phyloP scores from a whole-genome alignment of 768 basidiomycete genomes.

The Mrakia blollopis region DNA sequence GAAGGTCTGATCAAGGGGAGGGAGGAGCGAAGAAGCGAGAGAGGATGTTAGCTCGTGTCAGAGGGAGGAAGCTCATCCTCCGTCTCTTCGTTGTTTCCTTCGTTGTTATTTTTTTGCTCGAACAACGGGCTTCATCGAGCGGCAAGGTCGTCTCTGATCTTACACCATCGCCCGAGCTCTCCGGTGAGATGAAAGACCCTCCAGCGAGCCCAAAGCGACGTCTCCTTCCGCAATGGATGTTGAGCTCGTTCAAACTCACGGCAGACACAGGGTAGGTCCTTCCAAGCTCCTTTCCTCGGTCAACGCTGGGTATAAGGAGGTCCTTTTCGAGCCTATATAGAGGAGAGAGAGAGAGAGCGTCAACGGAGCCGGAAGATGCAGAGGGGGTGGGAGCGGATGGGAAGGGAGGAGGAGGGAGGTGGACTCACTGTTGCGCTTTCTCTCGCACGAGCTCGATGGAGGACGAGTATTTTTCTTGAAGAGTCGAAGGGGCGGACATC shows the following conservation, averaged over 20 bases:
- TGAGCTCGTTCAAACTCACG: not conserved
- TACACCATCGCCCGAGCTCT: no score
- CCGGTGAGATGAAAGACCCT: not conserved
- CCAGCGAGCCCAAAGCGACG: not conserved
- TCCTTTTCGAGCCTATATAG: not conserved
- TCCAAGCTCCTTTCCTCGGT: conserved; percentile 6
- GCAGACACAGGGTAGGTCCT: conserved; percentile 6
- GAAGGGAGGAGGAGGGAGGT: not conserved
- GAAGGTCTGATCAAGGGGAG: not conserved
- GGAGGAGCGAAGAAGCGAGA: not conserved
- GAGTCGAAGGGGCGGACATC: not conserved
- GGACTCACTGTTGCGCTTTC: conserved; percentile 6
- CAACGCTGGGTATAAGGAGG: not conserved
- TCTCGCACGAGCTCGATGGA: not conserved
- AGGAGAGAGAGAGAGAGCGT: not conserved
- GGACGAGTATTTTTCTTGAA: not conserved
- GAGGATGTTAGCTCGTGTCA: not conserved
- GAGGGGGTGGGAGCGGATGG: not conserved
- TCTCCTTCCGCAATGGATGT: not conserved
- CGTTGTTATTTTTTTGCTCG: no score
- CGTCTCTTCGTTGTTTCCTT: not conserved
- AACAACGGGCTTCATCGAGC: no score
- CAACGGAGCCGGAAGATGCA: no score
- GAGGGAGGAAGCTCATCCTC: not conserved
- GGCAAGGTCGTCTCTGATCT: no score